Evolutionary conservation across 495 filamentous ascomycete genomes (phyloP).

Genomic region (Elasticomyces elasticus): DNA sequence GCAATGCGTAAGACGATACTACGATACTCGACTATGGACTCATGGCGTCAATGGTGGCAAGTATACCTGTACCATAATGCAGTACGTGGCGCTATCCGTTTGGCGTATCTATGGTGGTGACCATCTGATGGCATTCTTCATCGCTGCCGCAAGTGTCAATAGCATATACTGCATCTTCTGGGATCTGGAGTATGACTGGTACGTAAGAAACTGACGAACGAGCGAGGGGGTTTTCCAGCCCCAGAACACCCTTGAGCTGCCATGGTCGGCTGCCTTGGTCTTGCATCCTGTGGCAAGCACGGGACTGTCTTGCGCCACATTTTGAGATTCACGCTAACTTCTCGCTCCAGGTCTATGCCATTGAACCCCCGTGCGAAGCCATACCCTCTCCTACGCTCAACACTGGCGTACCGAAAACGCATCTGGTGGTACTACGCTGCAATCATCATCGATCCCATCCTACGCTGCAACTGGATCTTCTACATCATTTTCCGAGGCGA

Average conservation of each 20-base stretch:
- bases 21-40: constrained; percentile 79
- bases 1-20: constrained; percentile 84
- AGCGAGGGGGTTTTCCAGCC: no score
- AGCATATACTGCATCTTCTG: constrained; percentile 77
- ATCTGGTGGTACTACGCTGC: constrained; percentile 61
- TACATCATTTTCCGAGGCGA: constrained; percentile 75
- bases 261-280: no score
- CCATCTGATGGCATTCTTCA: constrained; percentile 56
- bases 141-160: constrained; percentile 70
- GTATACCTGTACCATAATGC: constrained; percentile 66
- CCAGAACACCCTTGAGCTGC: no score
- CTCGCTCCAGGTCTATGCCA: not conserved
- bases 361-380: constrained; percentile 11
- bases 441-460: constrained; percentile 74
- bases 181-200: constrained; percentile 98
- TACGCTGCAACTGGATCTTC: constrained; percentile 92
- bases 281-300: no score
- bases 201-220: no score
- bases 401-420: constrained; percentile 57
- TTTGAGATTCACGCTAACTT: no score
- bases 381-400: constrained; percentile 61
- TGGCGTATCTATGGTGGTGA: constrained; percentile 53
- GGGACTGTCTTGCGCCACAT: no score
- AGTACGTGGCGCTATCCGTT: constrained; percentile 12
- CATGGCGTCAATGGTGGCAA: constrained; percentile 90